A percentile compares a stretch with the other conserved stretches of the same genome.
phyloP scores from a whole-genome alignment of 2,329 filamentous ascomycete genomes.

The Paraphaeosphaeria minitans region DNA sequence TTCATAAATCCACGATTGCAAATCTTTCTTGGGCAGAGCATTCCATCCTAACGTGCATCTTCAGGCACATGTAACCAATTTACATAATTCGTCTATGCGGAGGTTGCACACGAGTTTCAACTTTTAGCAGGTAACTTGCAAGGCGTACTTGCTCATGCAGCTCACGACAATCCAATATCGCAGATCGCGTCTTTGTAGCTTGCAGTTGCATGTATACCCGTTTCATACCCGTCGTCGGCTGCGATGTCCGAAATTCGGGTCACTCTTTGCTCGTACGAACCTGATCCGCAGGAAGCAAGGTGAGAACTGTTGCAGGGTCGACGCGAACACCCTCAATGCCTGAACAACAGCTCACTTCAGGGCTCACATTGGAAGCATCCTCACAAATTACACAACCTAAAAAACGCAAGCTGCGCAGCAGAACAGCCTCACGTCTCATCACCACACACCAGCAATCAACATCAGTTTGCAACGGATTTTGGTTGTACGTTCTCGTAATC shows the following conservation, averaged over 20 bases:
- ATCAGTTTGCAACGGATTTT: not conserved
- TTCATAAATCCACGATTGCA: slow-evolving; percentile 8
- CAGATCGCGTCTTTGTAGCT: slow-evolving; percentile 1
- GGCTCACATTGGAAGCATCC: no score
- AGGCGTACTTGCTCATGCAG: not conserved
- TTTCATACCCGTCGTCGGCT: not conserved
- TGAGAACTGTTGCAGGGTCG: not conserved
- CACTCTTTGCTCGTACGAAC: not conserved
- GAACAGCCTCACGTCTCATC: not conserved
- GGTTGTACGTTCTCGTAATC: not conserved
- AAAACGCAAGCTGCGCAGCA: no score
- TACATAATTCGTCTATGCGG: not conserved
- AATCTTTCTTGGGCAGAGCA: not conserved
- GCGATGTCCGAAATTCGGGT: not conserved
- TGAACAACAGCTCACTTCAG: not conserved
- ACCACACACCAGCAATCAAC: not conserved
- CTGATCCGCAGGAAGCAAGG: not conserved
- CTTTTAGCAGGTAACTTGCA: not conserved
- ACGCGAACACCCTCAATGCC: not conserved
- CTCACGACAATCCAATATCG: not conserved
- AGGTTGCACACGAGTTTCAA: not conserved
- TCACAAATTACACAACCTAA: no score
- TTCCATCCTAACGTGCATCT: not conserved
- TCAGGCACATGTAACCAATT: not conserved
- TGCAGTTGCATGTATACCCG: slow-evolving; percentile 13